Evolutionary conservation across 192 early-diverging fungal genomes (phyloP), one percentile per base, ranked within the genome.

Genomic region (Tieghemiomyces parasiticus): DNA sequence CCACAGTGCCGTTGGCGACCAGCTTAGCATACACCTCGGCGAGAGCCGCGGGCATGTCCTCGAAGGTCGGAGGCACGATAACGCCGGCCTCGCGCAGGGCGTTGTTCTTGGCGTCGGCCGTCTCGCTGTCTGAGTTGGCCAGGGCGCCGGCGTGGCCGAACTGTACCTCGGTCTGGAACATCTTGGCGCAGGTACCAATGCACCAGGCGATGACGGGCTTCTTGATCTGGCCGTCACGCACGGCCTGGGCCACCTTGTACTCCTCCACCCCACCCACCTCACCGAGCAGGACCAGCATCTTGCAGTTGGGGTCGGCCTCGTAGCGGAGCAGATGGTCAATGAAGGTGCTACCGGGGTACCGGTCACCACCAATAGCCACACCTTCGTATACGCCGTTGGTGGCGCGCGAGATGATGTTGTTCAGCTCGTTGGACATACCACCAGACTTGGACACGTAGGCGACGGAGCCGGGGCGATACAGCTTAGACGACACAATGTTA

Each of bases 201-300:
- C 90, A 92, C 95, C 95, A 98, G 9, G 95, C 95, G 54, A 98
- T 88, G 22, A 98, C 88, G n/a, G 95, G 95, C 81, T 98, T 98
- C 67, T 84, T 92, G 74, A 98, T 98, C 44, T 76, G 76, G 31
- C 85, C 85, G 54, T 83, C 76, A 65, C 86, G 83, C 59, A 98
- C 81, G 20, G 95, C 95, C 67, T 93, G 82, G 61, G 90, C 88
- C 19, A 98, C 86, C 67, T 78, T 73, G 86, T 94, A 95, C 71
- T 98, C 95, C 71, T 98, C 95, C 22, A 91, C 87, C 63, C 95
- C 95, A 72, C 95, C 95, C 35, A 98, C 95, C 74, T 98, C 95
- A 64, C 95, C 95, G 32, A 98, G 78, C 29, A 98, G 72, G 50
- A 98, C 81, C 49, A 98, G 67, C 74, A 98, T 93, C 81, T 95